Conservation (phyloP, 148 eudicot genomes). For the Cornus kousa region DNA sequence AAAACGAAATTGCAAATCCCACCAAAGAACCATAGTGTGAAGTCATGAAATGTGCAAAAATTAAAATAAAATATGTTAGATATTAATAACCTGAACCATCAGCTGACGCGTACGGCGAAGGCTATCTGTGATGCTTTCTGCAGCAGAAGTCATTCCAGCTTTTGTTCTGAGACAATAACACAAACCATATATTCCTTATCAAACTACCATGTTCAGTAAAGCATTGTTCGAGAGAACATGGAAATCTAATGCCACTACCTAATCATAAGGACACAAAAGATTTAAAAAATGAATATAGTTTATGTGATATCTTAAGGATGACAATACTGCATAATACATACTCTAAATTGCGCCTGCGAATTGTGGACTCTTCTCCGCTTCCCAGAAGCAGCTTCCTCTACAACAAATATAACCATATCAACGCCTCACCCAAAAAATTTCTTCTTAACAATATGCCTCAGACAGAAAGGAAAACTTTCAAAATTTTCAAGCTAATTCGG, state of each 20-base stretch:
- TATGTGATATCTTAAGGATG: not conserved
- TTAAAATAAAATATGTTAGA: not conserved
- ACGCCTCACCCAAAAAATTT: not conserved
- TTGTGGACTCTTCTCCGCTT: constrained; percentile 90
- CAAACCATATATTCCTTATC: not conserved
- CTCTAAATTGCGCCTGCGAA: constrained; percentile 86
- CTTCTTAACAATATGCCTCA: not conserved
- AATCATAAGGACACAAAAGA: not conserved
- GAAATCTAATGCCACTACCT: not conserved
- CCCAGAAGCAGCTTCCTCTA: constrained; percentile 93
- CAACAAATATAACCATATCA: constrained; percentile 26
- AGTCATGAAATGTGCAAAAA: not conserved
- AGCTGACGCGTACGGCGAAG: constrained; percentile 89
- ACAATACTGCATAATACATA: constrained; percentile 35
- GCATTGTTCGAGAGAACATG: not conserved
- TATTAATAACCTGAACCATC: constrained; percentile 81
- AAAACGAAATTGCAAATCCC: not conserved
- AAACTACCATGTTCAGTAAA: not conserved
- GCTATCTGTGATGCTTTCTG: constrained; percentile 95
- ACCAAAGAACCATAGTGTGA: not conserved
- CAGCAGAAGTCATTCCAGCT: constrained; percentile 95
- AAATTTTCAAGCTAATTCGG: not conserved
- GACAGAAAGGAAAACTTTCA: not conserved
- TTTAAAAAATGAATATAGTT: not conserved
- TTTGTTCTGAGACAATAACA: constrained; percentile 52